Base-by-base conservation (phyloP, 306 rosid species). In the Gastrolobium bilobum region DNA sequence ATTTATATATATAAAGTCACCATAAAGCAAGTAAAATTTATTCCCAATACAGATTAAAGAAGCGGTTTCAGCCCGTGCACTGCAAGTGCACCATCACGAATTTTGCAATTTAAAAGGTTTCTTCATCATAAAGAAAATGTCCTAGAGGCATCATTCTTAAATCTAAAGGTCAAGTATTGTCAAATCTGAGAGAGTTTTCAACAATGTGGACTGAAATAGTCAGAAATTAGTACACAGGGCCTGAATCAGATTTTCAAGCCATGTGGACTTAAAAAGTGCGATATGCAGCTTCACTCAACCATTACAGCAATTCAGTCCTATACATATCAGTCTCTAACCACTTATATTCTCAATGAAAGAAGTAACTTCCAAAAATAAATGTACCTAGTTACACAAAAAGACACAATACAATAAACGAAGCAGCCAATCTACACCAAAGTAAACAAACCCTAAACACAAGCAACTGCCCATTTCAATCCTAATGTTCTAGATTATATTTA, bases 401-500 rank as follows among this genome's bases (percentile, higher is more conserved):
- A 54, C 53, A 46, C 15, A 31, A 14, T 29, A 59, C 2, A 71
- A 56, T 64, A 64, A 40, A 40, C 34, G 14, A 65, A 50, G 74
- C 42, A 43, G 34, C 71, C 51, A 59, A 73, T 14, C 73, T 50
- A 53, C 14, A 53, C 57, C 10, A 20, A 67, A 68, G 48, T 38
- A 6, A 66, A 54, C 60, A 51, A 61, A 71, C 10, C 15, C 47
- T 62, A 33, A 51, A 15, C n/a, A 57, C 50, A 66, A 3, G 51
- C 60, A 15, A 51, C 51, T 44, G 37, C 20, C 57, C 14, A 46
- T 51, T 59, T 34, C 72, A 48, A 76, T 57, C 47, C 43, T 46
- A 31, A 59, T 6, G 30, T 67, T 64, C 79, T 42, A 71, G 46
- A 60, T 62, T 61, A 59, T 61, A 71, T 29, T 62, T 61, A 59